A percentile compares a stretch with the other conserved stretches of the same genome.
Conservation (phyloP, 192 early-diverging fungal species). For the Diversispora eburnea region DNA sequence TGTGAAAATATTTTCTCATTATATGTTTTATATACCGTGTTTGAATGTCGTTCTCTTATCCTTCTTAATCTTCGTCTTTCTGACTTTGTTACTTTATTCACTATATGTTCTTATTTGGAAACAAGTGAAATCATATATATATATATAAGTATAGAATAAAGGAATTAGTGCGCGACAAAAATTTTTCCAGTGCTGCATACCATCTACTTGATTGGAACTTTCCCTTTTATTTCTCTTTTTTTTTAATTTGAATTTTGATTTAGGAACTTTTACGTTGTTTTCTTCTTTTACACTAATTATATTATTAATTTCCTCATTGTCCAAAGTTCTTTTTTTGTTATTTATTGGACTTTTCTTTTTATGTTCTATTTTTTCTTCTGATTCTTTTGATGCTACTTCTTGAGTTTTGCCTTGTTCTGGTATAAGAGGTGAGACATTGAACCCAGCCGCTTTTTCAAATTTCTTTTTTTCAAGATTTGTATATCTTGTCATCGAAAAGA, state of each 20-base stretch:
- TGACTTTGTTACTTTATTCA: not conserved
- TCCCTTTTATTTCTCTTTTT: no score
- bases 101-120: not conserved
- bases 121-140: not conserved
- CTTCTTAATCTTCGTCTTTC: constrained; percentile 14
- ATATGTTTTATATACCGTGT: not conserved
- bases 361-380: constrained; percentile 14
- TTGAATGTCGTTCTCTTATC: constrained; percentile 2
- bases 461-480: constrained; percentile 46
- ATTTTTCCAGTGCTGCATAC: no score
- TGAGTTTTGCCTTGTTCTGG: constrained; percentile 7
- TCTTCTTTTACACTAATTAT: no score
- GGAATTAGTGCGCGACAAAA: not conserved
- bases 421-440: constrained; percentile 34
- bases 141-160: not conserved
- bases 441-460: constrained; percentile 36
- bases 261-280: no score
- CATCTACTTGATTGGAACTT: no score
- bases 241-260: no score
- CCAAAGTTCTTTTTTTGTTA: no score
- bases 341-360: not conserved
- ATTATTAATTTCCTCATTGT: no score
- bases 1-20: no score
- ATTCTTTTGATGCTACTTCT: constrained; percentile 10
- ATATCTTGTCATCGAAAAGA: constrained; percentile 54